A percentile compares a stretch with the other conserved stretches of the same genome.
Evolutionary conservation across 768 basidiomycete species (phyloP).

Genomic region (Chalciporus chontae): DNA sequence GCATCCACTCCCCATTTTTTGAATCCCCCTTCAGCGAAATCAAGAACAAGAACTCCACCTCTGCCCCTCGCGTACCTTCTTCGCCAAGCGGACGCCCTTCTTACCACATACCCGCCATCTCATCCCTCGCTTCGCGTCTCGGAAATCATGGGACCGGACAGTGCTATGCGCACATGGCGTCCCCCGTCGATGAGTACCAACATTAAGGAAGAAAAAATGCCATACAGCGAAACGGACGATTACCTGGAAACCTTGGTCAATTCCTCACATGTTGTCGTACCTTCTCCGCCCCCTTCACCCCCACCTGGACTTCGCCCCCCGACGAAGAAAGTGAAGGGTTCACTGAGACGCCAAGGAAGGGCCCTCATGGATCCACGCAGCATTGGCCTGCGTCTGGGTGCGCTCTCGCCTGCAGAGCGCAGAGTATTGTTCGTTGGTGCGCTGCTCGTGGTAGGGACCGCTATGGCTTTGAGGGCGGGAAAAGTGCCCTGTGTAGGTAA

Average conservation of each 20-base stretch:
- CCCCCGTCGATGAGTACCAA: conserved; percentile 26
- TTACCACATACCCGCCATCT: conserved; percentile 54
- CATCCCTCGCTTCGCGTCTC: conserved; percentile 51
- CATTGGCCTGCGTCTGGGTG: conserved; percentile 19
- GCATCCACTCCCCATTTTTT: conserved; percentile 3
- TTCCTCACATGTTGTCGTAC: conserved; percentile 23
- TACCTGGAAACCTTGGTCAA: conserved; percentile 24
- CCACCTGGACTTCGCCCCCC: conserved; percentile 1
- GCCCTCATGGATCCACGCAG: conserved; percentile 13
- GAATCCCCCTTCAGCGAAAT: conserved; percentile 5
- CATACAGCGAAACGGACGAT: conserved; percentile 23
- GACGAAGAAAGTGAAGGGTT: conserved; percentile 20
- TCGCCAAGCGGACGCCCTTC: conserved; percentile 55
- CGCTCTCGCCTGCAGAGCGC: conserved; percentile 28
- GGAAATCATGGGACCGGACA: conserved; percentile 74
- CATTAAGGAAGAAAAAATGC: conserved; percentile 18
- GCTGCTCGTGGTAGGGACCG: conserved; percentile 66
- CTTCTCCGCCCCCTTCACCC: conserved; percentile 25
- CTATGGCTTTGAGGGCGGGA: conserved; percentile 44
- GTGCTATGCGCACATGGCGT: conserved; percentile 70
- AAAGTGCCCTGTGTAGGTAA: conserved; percentile 14
- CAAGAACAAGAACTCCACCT: conserved; percentile 21
- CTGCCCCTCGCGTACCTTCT: conserved; percentile 51
- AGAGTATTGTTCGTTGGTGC: conserved; percentile 55
- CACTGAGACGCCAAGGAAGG: conserved; percentile 7